Conservation (phyloP, 2,329 filamentous ascomycete genomes). For the Fusarium albidum region DNA sequence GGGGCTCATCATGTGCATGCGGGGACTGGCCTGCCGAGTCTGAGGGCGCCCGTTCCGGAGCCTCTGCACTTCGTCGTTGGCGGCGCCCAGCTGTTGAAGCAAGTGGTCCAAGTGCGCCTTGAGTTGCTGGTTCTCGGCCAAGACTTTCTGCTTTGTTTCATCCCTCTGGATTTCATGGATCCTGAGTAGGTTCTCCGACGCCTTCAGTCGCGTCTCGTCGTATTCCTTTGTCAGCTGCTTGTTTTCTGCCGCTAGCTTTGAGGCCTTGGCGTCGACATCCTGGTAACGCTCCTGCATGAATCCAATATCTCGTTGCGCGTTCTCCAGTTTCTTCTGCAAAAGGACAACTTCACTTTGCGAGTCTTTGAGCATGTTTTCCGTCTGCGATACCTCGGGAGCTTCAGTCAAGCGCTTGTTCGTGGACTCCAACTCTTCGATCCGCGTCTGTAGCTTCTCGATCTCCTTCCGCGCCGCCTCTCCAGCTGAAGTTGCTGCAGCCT, state of each 20-base stretch:
- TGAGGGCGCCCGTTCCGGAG: constrained; percentile 61
- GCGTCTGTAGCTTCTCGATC: constrained; percentile 48
- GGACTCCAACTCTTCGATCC: constrained; percentile 49
- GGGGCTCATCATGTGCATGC: constrained; percentile 62
- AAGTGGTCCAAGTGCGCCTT: constrained; percentile 55
- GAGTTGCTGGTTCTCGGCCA: constrained; percentile 50
- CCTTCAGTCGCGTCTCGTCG: constrained; percentile 51
- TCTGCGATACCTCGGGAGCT: constrained; percentile 29
- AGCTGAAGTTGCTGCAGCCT: constrained; percentile 41
- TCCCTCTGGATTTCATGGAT: constrained; percentile 57
- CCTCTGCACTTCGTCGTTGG: constrained; percentile 57
- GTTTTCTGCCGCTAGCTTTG: constrained; percentile 56
- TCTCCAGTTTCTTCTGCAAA: constrained; percentile 51
- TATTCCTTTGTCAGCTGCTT: constrained; percentile 52
- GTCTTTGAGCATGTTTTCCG: constrained; percentile 48
- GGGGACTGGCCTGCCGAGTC: constrained; percentile 64
- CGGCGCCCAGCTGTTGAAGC: neutral
- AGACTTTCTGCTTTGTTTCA: constrained; percentile 45
- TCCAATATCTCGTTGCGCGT: constrained; percentile 58
- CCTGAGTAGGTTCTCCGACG: constrained; percentile 54
- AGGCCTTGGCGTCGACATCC: constrained; percentile 58
- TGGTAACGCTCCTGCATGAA: constrained; percentile 69
- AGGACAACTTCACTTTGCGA: constrained; percentile 48
- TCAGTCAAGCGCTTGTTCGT: constrained; percentile 42
- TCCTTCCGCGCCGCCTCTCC: constrained; percentile 42